Percentiles rank a stretch among this genome's conserved stretches.
Evolutionary conservation across 176 grass and related monocot genomes (phyloP).

Genomic region (Puccinellia tenuiflora): DNA sequence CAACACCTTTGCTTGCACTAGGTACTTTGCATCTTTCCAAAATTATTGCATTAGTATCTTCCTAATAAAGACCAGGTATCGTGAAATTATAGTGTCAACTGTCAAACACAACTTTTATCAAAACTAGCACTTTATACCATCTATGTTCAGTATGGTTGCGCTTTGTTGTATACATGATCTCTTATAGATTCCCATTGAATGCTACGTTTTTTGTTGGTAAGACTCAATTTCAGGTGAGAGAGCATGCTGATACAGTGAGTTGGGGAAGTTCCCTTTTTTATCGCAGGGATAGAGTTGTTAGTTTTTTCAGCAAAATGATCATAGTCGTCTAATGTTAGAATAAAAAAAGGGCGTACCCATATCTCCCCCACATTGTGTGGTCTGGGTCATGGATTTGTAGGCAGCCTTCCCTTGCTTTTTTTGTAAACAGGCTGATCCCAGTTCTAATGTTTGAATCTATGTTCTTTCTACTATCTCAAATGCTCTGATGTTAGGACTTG

Average conservation of each 20-base stretch:
- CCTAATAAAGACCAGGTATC: background rate
- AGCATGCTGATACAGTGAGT: background rate
- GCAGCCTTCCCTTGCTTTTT: too few relatives aligned
- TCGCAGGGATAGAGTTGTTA: background rate
- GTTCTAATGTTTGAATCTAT: too few relatives aligned
- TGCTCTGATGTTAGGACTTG: background rate
- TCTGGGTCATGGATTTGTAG: background rate
- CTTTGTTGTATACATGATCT: background rate
- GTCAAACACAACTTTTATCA: background rate
- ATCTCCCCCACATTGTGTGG: background rate
- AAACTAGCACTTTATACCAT: background rate
- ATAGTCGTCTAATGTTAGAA: background rate
- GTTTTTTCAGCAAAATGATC: background rate
- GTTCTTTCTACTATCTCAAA: too few relatives aligned
- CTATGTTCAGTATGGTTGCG: background rate
- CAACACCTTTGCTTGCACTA: background rate
- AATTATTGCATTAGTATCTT: background rate
- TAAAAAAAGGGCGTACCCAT: background rate
- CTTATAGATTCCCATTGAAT: background rate
- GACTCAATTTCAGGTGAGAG: background rate
- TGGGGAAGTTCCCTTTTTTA: background rate
- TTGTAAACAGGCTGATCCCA: too few relatives aligned
- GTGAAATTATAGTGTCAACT: background rate
- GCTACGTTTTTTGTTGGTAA: background rate
- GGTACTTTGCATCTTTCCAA: background rate